Conservation (phyloP, 345 rosid species). For the Firmiana major region DNA sequence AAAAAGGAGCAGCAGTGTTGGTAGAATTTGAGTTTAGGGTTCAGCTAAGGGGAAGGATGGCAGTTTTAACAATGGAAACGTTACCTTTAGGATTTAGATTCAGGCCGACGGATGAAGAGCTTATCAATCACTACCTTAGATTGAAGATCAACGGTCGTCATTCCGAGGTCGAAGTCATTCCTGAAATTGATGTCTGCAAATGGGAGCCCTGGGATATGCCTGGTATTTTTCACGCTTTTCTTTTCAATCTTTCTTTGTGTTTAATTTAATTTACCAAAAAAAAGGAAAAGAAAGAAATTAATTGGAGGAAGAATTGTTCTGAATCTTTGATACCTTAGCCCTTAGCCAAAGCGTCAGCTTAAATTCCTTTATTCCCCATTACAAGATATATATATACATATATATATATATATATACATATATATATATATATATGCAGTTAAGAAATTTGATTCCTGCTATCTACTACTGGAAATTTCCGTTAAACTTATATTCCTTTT, state of each 20-base stretch:
- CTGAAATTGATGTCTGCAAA: slow-evolving; percentile 88
- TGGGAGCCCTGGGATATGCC: slow-evolving; percentile 99
- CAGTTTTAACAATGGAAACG: slow-evolving; percentile 42
- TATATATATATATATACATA: not conserved
- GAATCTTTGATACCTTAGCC: slow-evolving; percentile 15
- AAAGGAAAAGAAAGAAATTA: not conserved
- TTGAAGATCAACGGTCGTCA: slow-evolving; percentile 82
- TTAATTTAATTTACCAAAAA: not conserved
- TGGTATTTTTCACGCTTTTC: slow-evolving; percentile 27
- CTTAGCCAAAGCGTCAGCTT: not conserved
- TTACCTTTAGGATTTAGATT: slow-evolving; percentile 87
- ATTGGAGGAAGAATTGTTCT: not conserved
- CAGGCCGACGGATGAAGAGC: slow-evolving; percentile 90
- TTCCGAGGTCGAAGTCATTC: slow-evolving; percentile 71
- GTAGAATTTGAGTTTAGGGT: not conserved
- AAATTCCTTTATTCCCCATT: slow-evolving; percentile 13
- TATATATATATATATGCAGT: not conserved
- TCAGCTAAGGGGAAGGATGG: slow-evolving; percentile 24
- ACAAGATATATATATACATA: not conserved
- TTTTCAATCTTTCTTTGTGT: no score
- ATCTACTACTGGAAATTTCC: slow-evolving; percentile 2
- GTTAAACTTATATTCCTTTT: not conserved
- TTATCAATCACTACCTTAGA: slow-evolving; percentile 79
- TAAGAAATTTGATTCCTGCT: not conserved
- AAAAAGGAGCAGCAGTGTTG: not conserved